Evolutionary conservation across 257 asterid genomes (phyloP).

Genomic region (Fraxinus cuspidata): DNA sequence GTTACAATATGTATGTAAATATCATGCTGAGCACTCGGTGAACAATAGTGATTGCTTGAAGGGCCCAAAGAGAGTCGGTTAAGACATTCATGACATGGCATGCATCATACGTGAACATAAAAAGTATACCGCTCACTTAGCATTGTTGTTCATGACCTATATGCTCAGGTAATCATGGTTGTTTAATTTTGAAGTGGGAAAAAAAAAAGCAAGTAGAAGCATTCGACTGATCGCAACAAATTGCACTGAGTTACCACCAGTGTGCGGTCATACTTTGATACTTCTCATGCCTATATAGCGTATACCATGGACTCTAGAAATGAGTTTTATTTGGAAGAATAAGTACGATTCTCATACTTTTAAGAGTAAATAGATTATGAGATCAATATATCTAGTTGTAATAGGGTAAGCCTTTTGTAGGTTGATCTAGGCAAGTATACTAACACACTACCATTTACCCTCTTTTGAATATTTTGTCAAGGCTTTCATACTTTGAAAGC

Average conservation of each 20-base stretch:
- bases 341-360: neutral
- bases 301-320: neutral
- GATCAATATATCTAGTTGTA: neutral
- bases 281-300: neutral
- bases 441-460: neutral
- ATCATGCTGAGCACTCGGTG: too few species aligned
- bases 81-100: too few species aligned
- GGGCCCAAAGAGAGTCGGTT: too few species aligned
- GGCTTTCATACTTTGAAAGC: neutral
- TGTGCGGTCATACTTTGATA: neutral
- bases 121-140: too few species aligned
- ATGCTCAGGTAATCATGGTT: neutral
- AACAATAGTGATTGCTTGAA: too few species aligned
- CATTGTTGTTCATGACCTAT: too few species aligned
- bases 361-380: neutral
- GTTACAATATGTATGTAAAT: too few species aligned
- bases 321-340: neutral
- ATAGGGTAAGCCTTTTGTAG: too few species aligned
- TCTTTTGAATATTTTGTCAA: neutral
- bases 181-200: too few species aligned
- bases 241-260: neutral
- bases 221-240: neutral
- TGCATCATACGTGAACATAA: too few species aligned
- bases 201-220: neutral
- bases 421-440: too few species aligned